Evolutionary conservation across 2,329 filamentous ascomycete species (phyloP), one percentile per base, ranked within the genome.

Genomic region (Trichoderma oligosporum): DNA sequence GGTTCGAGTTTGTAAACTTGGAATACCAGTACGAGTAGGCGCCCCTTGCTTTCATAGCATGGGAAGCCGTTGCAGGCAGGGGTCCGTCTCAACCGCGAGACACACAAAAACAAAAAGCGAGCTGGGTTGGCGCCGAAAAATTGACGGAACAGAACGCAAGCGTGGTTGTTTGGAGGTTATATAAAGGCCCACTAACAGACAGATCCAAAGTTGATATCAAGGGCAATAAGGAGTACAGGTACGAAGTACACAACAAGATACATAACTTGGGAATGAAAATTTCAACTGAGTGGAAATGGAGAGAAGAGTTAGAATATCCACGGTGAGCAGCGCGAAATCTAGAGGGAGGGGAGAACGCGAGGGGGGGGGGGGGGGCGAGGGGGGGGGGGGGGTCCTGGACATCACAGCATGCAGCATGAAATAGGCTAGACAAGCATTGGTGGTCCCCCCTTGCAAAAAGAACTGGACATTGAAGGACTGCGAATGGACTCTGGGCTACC

Each of bases 1-100:
- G 41, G 36, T 42, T n/a, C 41, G 36, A 36, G 36, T 31, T 24
- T 56, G 53, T 24, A 33, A 22, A 56, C 27, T 39, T 39, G 44
- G 35, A 48, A 48, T 56, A n/a, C n/a, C n/a, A n/a, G n/a, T n/a
- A n/a, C n/a, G n/a, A n/a, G n/a, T n/a, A 56, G 55, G 53, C 44
- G 39, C 53, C 53, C 57, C 57, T 59, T 44, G 48, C 57, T 44
- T 46, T 42, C 38, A 47, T 47, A 57, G 53, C 53, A 59, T 57
- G 57, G 46, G n/a, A 46, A 41, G 57, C 39, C 22, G 45, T 38
- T n/a, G n/a, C n/a, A n/a, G n/a, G 46, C 57, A 59, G 53, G 57
- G 57, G 45, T 59, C 57, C 25, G 46, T 55, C 51, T 55, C 49
- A 45, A 58, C 33, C 14, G 47, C 56, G 38, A 51, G 49, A 42